Evolutionary conservation across 2,329 filamentous ascomycete species (phyloP).

Genomic region (Neopestalotiopsis clavispora): DNA sequence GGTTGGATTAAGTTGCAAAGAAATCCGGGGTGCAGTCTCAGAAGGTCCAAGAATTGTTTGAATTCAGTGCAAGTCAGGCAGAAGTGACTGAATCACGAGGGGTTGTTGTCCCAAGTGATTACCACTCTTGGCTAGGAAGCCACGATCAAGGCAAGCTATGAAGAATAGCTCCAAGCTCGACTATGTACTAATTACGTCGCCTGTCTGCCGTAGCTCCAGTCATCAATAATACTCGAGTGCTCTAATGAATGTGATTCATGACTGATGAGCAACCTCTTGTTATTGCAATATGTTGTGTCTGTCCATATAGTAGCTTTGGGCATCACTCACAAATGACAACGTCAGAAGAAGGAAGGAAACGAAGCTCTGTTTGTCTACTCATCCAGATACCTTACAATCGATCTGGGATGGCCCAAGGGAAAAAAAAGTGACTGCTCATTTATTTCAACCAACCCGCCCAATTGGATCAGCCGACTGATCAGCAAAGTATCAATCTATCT

Average conservation of each 20-base stretch:
- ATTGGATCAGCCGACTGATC: not conserved
- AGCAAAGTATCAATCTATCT: not conserved
- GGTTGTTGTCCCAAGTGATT: not conserved
- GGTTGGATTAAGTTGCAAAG: slow-evolving; percentile 18
- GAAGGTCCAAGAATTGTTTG: no score
- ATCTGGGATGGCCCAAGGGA: not conserved
- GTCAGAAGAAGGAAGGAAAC: not conserved
- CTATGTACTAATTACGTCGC: not conserved
- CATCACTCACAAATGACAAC: not conserved
- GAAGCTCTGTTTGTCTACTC: not conserved
- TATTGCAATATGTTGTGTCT: not conserved
- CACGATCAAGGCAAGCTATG: not conserved
- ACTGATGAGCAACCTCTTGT: not conserved
- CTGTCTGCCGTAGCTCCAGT: not conserved
- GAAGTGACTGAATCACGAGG: slow-evolving; percentile 8
- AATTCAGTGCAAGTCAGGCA: slow-evolving; percentile 20
- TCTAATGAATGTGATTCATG: not conserved
- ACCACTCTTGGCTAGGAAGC: not conserved
- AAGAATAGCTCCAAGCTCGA: not conserved
- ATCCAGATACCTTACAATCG: not conserved
- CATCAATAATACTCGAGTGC: not conserved
- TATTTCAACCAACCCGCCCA: not conserved
- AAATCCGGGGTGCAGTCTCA: slow-evolving; percentile 24
- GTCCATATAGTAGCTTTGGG: not conserved
- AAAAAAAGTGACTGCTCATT: not conserved